Evolutionary conservation across 2,329 filamentous ascomycete species (phyloP), one percentile per base, ranked within the genome.

Genomic region (Cordyceps fumosorosea): DNA sequence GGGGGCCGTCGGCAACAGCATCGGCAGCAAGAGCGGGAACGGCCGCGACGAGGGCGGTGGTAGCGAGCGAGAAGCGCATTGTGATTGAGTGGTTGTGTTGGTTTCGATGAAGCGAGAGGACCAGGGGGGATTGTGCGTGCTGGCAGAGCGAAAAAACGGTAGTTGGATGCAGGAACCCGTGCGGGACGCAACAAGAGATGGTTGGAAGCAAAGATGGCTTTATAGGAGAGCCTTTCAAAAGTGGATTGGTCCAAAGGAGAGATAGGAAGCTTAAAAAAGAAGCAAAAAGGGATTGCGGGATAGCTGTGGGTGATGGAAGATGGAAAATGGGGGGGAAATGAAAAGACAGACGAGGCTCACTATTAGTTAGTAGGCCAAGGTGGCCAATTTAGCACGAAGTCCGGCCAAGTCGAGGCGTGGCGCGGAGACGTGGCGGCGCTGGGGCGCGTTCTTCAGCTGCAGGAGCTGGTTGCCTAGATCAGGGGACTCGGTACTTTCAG

Each of bases 41-140:
- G 54, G 81, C 80, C 69, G 84, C 75, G 58, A 82, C 69, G 60
- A 81, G 67, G 66, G 80, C 72, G 62, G 79, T 74, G 59, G 79
- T 53, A 32, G 53, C 51, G 20, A 63, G 70, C 62, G 83, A 81
- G 75, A 87, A 81, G 72, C 83, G 85, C 85, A 88, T 88, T 65
- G 67, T 80, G 71, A 59, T 24, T 26, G 40, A 47, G 58, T 56
- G 60, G 60, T 56, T 57, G 52, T 32, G 52, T 34, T 42, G 29
- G 10, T 42, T 44, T 32, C 12, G 40, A n/a, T 22, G 48, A 34
- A 53, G 37, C 22, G 48, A 44, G 37, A 32, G 56, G 20, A 42
- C 44, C 14, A 51, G 34, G 26, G 48, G 56, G 48, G 18, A 26
- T 8, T 16, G 24, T 22, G 47, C 7, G 18, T 56, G 2, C 14